Conservation (phyloP, 345 rosid genomes). For the Brassica carinata region DNA sequence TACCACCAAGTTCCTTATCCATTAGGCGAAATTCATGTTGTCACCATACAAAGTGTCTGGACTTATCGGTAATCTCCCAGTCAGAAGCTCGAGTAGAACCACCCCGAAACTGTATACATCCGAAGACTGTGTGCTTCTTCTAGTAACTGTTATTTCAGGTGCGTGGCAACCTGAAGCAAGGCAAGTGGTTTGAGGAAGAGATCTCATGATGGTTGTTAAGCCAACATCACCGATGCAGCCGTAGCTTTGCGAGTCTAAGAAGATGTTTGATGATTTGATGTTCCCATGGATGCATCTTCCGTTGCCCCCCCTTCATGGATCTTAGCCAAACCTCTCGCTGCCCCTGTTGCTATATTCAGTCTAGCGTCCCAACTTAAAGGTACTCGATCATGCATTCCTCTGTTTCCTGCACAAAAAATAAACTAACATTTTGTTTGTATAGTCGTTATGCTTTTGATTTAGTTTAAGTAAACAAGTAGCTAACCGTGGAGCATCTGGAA, state of each 20-base stretch:
- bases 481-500: slow-evolving; percentile 77
- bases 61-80: slow-evolving; percentile 84
- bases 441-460: too few species aligned
- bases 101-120: slow-evolving; percentile 97
- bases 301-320: slow-evolving; percentile 59
- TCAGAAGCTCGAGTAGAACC: slow-evolving; percentile 77
- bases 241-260: slow-evolving; percentile 57
- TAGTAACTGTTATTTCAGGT: slow-evolving; percentile 88
- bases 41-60: slow-evolving; percentile 42
- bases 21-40: slow-evolving; percentile 59
- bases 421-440: too few species aligned
- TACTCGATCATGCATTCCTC: slow-evolving; percentile 49
- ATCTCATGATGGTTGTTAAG: slow-evolving; percentile 61
- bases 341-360: slow-evolving; percentile 67
- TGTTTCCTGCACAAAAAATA: slow-evolving; percentile 2
- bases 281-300: slow-evolving; percentile 77
- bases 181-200: slow-evolving; percentile 61
- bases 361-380: slow-evolving; percentile 77
- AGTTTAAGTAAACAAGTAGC: not conserved
- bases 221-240: slow-evolving; percentile 80
- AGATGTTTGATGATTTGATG: slow-evolving; percentile 78
- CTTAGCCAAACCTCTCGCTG: slow-evolving; percentile 72
- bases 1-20: slow-evolving; percentile 66
- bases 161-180: slow-evolving; percentile 83
- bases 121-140: slow-evolving; percentile 75